These are phyloP conservation scores for Didymella keratinophila DNA, from an alignment of 2,329 filamentous ascomycete species.

Conservation along the genomic window DNA sequence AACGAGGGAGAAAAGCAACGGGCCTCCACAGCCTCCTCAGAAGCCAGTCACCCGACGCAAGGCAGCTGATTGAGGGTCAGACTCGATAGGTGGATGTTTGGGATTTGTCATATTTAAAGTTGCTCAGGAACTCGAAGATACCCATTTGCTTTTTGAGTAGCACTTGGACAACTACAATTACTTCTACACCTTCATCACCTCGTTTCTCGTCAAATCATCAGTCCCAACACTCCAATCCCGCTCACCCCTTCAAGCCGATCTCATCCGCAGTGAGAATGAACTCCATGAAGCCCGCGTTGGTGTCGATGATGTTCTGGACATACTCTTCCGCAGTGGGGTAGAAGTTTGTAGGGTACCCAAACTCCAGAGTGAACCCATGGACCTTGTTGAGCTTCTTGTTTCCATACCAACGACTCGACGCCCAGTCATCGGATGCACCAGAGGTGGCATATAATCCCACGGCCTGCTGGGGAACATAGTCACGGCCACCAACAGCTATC, in stretches of 20 bases:
- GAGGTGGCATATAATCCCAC: conserved; percentile 50
- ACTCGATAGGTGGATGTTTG: background rate
- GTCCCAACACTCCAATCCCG: background rate
- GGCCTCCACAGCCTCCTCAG: background rate
- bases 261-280: conserved; percentile 47
- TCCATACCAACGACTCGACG: conserved; percentile 48
- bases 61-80: background rate
- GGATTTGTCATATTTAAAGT: background rate
- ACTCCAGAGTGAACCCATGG: conserved; percentile 53
- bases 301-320: conserved; percentile 53
- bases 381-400: conserved; percentile 50
- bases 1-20: background rate
- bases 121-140: background rate
- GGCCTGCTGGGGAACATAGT: conserved; percentile 44
- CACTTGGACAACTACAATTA: background rate
- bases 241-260: conserved; percentile 41
- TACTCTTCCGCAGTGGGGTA: conserved; percentile 53
- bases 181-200: background rate
- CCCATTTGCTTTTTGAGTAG: background rate
- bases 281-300: conserved; percentile 55
- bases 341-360: conserved; percentile 52
- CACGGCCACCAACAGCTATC: conserved; percentile 45
- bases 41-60: background rate
- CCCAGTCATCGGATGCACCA: conserved; percentile 51
- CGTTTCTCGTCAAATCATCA: background rate